phyloP scores from a whole-genome alignment of 73 alveolate species.

The Paramecium sexaurelia region DNA sequence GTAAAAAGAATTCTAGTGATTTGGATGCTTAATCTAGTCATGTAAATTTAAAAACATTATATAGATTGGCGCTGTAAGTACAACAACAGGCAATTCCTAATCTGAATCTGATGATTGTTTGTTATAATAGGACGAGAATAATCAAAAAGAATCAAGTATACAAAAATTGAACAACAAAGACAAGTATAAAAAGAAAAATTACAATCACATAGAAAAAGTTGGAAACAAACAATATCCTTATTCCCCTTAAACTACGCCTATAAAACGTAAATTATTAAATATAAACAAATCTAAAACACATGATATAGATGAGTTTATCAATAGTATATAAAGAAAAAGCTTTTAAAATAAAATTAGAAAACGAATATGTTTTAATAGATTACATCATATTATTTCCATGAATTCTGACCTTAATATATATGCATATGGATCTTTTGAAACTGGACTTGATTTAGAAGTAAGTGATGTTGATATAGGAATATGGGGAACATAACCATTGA shows the following conservation, averaged over 20 bases:
- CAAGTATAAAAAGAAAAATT: background rate
- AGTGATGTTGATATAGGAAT: conserved; percentile 58
- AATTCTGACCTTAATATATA: background rate
- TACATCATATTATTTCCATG: background rate
- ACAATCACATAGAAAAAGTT: background rate
- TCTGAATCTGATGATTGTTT: background rate
- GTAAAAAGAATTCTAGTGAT: background rate
- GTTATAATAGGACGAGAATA: background rate
- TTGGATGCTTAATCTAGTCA: background rate
- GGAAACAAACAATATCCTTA: background rate
- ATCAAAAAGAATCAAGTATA: background rate
- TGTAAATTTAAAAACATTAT: background rate
- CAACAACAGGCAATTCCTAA: conserved; percentile 7
- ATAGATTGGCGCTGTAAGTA: conserved; percentile 25
- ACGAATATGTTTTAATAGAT: background rate
- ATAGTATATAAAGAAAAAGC: background rate
- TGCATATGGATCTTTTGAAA: conserved; percentile 34
- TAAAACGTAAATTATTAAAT: background rate
- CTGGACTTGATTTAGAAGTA: conserved; percentile 31
- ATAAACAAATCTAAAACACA: background rate
- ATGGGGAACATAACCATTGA: background rate
- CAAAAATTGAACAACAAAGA: background rate
- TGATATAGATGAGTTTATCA: conserved; percentile 17
- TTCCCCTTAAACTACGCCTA: background rate
- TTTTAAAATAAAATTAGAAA: background rate